Evolutionary conservation across 1,139 yeast species (phyloP), one percentile per base, ranked within the genome.

Genomic region (Scheffersomyces titani): DNA sequence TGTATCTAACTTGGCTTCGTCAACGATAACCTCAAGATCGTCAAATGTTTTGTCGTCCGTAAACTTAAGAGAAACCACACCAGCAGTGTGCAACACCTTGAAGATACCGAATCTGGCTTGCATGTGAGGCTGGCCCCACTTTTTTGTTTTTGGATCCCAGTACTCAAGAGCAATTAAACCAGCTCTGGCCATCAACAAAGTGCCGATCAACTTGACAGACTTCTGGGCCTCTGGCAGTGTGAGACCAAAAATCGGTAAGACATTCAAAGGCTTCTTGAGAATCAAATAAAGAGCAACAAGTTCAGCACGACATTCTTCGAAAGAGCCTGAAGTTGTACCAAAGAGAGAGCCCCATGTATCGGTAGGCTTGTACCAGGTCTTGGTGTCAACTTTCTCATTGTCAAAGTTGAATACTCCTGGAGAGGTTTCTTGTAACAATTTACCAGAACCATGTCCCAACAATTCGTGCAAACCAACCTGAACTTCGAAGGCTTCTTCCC

Each of bases 101-200:
- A 90, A 81, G 64, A 92, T 91, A 47, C 94, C 90, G 72, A 84
- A 92, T 69, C 97, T 81, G 6, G 97, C 97, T 76, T 91, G 97
- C 92, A 91, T 90, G 70, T 92, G 97, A n/a, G 97, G 87, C 75
- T 92, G 97, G 45, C 97, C 97, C 97, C 97, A 92, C 72, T 90
- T 90, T 59, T 80, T 76, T 46, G 91, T 81, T 51, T 75, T 72
- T 49, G 97, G 97, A 71, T 91, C 97, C 92, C 96, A 92, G 71
- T 82, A 90, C 70, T 92, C 97, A 66, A 92, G 79, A 1, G 90
- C 93, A 49, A 89, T 68, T 55, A 92, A 77, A 61, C 97, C 97
- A 5, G 97, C 97, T 65, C 97, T 83, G 40, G 92, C 89, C 97
- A 92, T 92, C 62, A 85, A 85, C 60, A 91, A 75, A 60, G 88